Evolutionary conservation across 2,329 filamentous ascomycete species (phyloP).

Genomic region (Fusarium verticillioides): DNA sequence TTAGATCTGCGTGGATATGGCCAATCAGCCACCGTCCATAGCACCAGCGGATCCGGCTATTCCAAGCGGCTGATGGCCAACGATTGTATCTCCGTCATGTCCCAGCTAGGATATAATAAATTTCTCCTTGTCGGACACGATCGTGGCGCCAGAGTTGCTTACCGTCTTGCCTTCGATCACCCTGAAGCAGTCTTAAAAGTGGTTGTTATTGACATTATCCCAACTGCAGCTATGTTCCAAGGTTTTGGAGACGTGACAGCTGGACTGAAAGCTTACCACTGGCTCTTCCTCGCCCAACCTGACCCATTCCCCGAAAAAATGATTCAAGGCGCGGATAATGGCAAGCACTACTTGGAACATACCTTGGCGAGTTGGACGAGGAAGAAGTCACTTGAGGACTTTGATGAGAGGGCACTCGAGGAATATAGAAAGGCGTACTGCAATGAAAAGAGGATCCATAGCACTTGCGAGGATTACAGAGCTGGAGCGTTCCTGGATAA

Average conservation of each 20-base stretch:
- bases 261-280: not conserved
- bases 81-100: not conserved
- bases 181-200: fast-evolving
- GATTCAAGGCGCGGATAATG: fast-evolving
- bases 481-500: not conserved
- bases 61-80: not conserved
- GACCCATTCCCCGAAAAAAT: fast-evolving
- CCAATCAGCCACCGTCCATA: fast-evolving
- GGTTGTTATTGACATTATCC: not conserved
- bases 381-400: fast-evolving
- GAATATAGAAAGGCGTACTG: not conserved
- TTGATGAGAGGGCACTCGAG: not conserved
- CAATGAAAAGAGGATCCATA: fast-evolving
- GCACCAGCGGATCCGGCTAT: not conserved
- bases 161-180: fast-evolving
- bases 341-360: not conserved
- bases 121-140: not conserved
- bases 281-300: not conserved
- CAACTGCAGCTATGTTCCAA: not conserved
- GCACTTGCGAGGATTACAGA: not conserved
- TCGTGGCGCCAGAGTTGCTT: fast-evolving
- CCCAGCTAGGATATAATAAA: fast-evolving
- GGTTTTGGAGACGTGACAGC: not conserved
- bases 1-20: not conserved
- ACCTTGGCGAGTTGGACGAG: not conserved